phyloP scores from a whole-genome alignment of 352 stramenopile species.

The Globisporangium barbulae region DNA sequence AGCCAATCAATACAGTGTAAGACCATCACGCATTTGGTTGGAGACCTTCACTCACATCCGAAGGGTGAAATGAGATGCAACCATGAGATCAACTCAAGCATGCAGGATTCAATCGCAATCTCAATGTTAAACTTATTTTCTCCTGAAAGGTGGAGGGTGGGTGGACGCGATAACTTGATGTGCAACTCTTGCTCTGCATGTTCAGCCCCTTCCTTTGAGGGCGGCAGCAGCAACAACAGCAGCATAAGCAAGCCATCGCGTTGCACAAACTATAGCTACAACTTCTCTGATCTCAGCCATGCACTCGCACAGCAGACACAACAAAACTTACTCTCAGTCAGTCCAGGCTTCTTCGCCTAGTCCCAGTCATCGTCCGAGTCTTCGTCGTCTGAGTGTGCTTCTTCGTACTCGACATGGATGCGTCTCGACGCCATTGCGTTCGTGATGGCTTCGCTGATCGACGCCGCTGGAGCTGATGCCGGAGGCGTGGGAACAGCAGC shows the following conservation, averaged over 20 bases:
- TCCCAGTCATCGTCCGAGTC: slow-evolving; percentile 85
- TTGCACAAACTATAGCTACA: slow-evolving; percentile 10
- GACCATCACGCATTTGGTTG: not conserved
- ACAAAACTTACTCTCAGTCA: slow-evolving; percentile 2
- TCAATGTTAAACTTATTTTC: slow-evolving; percentile 2
- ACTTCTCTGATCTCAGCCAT: not conserved
- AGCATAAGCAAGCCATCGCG: not conserved
- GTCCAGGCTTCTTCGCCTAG: slow-evolving; percentile 15
- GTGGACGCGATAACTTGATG: not conserved
- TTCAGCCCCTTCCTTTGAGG: slow-evolving; percentile 16
- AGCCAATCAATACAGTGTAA: not conserved
- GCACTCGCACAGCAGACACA: not conserved
- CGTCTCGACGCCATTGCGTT: slow-evolving; percentile 76
- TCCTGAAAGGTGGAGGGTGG: not conserved
- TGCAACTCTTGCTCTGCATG: not conserved
- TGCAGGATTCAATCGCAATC: not conserved
- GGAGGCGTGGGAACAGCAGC: slow-evolving; percentile 22
- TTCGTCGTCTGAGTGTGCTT: slow-evolving; percentile 47
- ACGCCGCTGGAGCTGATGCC: slow-evolving; percentile 37
- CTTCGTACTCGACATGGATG: slow-evolving; percentile 82
- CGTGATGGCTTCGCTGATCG: slow-evolving; percentile 77
- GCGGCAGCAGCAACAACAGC: slow-evolving; percentile 1
- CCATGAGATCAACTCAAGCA: not conserved
- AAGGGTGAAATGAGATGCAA: not conserved
- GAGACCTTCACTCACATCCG: not conserved